Conservation (phyloP, 352 stramenopile genomes). For the Phytophthora hybrid region DNA sequence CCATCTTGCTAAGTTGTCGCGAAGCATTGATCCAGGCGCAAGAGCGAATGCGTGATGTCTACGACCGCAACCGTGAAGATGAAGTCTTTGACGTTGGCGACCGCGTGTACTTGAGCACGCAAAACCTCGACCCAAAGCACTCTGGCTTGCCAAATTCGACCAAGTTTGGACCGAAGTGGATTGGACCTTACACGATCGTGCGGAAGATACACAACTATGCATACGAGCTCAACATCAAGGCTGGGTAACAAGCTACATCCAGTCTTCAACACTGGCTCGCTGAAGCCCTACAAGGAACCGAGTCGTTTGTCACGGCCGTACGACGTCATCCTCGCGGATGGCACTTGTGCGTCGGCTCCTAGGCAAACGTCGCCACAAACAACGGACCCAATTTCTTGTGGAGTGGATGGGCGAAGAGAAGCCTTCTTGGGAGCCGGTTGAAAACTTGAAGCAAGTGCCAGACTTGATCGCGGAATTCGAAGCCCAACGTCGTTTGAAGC, state of each 20-base stretch:
- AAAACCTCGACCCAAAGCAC: background rate
- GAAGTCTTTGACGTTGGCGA: constrained; percentile 21
- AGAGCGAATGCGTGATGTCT: constrained; percentile 22
- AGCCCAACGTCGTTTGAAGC: no score
- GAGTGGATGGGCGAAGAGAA: constrained; percentile 20
- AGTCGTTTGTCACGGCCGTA: background rate
- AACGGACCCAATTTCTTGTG: constrained; percentile 18
- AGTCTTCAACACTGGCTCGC: constrained; percentile 22
- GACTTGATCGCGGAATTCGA: background rate
- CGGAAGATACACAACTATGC: constrained; percentile 25
- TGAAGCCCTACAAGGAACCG: constrained; percentile 15
- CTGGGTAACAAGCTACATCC: constrained; percentile 25
- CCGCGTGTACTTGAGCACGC: background rate
- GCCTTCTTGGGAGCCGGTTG: background rate
- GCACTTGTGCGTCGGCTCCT: background rate
- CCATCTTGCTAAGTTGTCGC: constrained; percentile 11
- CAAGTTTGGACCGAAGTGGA: constrained; percentile 7
- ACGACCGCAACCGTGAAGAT: constrained; percentile 20
- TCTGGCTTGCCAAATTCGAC: background rate
- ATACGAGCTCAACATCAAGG: constrained; percentile 32
- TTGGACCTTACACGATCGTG: constrained; percentile 14
- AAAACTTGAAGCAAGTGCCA: constrained; percentile 13
- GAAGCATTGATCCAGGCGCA: constrained; percentile 19
- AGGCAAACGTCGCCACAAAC: constrained; percentile 1
- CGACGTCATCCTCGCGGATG: constrained; percentile 15